Evolutionary conservation across 495 filamentous ascomycete species (phyloP), one percentile per base, ranked within the genome.

Genomic region (Margaritispora aquatica): DNA sequence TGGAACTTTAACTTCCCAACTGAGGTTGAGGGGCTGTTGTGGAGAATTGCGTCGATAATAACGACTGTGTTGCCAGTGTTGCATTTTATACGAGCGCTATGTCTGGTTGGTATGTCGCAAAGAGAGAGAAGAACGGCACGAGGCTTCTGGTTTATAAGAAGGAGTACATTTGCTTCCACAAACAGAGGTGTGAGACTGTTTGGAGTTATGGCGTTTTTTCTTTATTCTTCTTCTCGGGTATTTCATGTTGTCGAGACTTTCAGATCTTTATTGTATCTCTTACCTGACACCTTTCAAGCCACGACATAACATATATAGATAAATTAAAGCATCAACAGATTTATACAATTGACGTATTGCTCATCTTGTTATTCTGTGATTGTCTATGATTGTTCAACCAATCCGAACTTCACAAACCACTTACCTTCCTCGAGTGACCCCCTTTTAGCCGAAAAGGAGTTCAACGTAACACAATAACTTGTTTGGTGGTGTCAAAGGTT

Each of bases 1-100:
- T 54, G 27, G 52, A 54, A 41, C 24, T 54, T 54, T 21, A n/a
- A 5, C 9, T 54, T 54, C 23, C 52, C 27, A 15, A 54, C 31
- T 20, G 1, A 1, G 9, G 29, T 54, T 22, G 52, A 54, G 31
- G 5, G 52, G 10, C 27, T 36, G 4, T 3, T 36, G 15, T 54
- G 52, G 52, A 54, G 29, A 41, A 19, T 22, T 22, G 27, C 27
- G 19, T 36, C 52, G 1, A 7, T 54, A 1, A 8, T 38, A 2
- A 54, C 31, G n/a, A 54, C 17, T 34, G 26, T 19, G 10, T 23
- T 54, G 10, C 52, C 52, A 24, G 19, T 50, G 9, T 26, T 50
- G 5, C 29, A 34, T 13, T 34, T 5, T 13, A 13, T 34, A 13
- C 29, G 29, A 5, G 29, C 29, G 29, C 13, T 34, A 13, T 34